Evolutionary conservation across 208 protist species (phyloP).

Genomic region (Trypanosoma avium): DNA sequence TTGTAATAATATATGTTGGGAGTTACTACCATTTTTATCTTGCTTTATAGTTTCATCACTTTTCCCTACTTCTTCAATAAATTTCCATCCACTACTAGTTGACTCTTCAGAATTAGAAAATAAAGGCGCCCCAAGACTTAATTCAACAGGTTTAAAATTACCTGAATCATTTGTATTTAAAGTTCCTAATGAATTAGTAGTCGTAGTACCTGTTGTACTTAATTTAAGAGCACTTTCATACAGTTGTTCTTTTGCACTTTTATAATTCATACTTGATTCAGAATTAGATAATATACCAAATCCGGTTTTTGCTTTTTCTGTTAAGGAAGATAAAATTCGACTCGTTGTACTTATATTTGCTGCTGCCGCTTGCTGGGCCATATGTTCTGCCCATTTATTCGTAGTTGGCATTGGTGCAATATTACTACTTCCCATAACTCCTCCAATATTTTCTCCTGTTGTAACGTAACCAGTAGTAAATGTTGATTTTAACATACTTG

Average conservation of each 20-base stretch:
- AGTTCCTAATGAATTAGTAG: too few relatives aligned
- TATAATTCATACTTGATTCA: neutral
- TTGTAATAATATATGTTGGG: neutral
- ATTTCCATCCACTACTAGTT: slow-evolving; percentile 18
- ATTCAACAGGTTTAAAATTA: slow-evolving; percentile 13
- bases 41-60: neutral
- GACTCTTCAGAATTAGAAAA: neutral
- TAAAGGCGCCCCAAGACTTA: neutral
- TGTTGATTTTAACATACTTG: neutral
- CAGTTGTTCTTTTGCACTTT: slow-evolving; percentile 5
- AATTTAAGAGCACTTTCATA: slow-evolving; percentile 18
- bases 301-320: slow-evolving; percentile 22
- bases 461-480: slow-evolving; percentile 20
- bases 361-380: slow-evolving; percentile 20
- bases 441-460: neutral
- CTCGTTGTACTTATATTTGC: slow-evolving; percentile 4
- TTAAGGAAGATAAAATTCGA: slow-evolving; percentile 13
- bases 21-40: neutral
- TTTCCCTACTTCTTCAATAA: slow-evolving; percentile 14
- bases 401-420: slow-evolving; percentile 48
- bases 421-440: slow-evolving; percentile 10
- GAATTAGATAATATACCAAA: slow-evolving; percentile 9
- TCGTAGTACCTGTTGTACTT: slow-evolving; percentile 2
- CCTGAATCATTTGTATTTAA: neutral
- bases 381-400: slow-evolving; percentile 48